Evolutionary conservation across 176 grass and related monocot species (phyloP), one percentile per base, ranked within the genome.

Genomic region (Zea luxurians): DNA sequence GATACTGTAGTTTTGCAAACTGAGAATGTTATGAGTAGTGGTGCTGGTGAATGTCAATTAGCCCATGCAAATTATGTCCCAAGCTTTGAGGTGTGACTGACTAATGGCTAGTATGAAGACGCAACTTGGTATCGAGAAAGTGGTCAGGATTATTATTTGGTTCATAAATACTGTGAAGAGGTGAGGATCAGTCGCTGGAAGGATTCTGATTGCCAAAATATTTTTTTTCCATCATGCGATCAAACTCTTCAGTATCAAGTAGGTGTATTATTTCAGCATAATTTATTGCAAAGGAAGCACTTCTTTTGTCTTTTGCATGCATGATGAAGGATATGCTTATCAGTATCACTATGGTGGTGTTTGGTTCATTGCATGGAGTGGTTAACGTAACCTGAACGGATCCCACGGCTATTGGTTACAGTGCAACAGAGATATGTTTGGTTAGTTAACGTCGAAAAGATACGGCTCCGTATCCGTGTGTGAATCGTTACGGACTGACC

Each of bases 41-140:
- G 5, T 13, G 27, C 60, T 62, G 6, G 10, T 66, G 58, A 81
- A 42, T 52, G 4, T 13, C 43, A 66, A 78, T 71, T 78, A 78
- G 66, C 21, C 52, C 37, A 62, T 84, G 75, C 13, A 62, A 49
- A 44, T n/a, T 70, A 36, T 6, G 37, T 78, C 48, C n/a, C 11
- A 37, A 67, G 2, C 42, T 18, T 68, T 77, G 38, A 52, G 43
- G 42, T 43, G 42, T 43, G 54, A 58, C 2, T 58, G 53, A 7
- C 54, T 58, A 21, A 52, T 53, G 13, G 18, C n/a, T 54, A 54
- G 8, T 70, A 37, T 27, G 12, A 13, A 43, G 10, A 27, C n/a
- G 41, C 36, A 53, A 7, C n/a, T 61, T 77, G n/a, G n/a, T n/a
- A n/a, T n/a, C n/a, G n/a, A 43, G 35, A 5, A 43, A 50, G 17